Percentiles rank a stretch among this genome's conserved stretches.
Conservation (phyloP, 1,284 basidiomycete genomes). For the Pseudozyma thailandica region DNA sequence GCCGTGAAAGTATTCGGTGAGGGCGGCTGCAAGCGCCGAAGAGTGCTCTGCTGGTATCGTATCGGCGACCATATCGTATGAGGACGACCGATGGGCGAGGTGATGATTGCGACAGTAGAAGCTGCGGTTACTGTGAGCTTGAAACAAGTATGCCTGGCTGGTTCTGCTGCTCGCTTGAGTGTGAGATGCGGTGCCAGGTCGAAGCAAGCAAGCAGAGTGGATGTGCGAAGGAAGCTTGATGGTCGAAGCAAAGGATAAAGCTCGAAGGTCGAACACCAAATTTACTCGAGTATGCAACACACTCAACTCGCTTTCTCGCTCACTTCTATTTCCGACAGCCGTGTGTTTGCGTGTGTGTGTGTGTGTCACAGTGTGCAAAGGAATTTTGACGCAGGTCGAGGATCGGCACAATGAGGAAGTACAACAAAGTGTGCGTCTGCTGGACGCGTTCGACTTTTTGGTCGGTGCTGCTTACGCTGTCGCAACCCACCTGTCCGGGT, state of each 20-base stretch:
- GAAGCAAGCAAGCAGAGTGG: too few relatives aligned
- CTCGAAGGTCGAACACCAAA: too few relatives aligned
- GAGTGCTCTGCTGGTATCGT: slow-evolving; percentile 22
- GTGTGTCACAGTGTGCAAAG: too few relatives aligned
- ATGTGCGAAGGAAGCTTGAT: too few relatives aligned
- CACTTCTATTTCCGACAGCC: not conserved
- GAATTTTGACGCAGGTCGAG: slow-evolving; percentile 10
- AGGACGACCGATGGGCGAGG: too few relatives aligned
- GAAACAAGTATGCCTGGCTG: not conserved
- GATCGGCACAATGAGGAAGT: slow-evolving; percentile 1
- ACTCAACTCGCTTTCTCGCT: not conserved
- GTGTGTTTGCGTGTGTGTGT: not conserved
- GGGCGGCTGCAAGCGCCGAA: slow-evolving; percentile 23
- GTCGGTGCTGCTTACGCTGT: slow-evolving; percentile 9
- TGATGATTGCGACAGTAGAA: not conserved
- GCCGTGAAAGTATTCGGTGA: slow-evolving; percentile 32
- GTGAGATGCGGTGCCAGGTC: too few relatives aligned
- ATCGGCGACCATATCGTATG: slow-evolving; percentile 15
- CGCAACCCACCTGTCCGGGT: not conserved
- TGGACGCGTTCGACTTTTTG: not conserved
- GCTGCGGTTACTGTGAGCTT: not conserved
- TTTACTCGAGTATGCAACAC: too few relatives aligned
- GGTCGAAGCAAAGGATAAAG: too few relatives aligned
- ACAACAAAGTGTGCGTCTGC: slow-evolving; percentile 1
- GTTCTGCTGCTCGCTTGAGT: not conserved